These are phyloP conservation scores for Mycosphaerella sp. DNA, from an alignment of 2,329 filamentous ascomycete genomes.

Conservation along the genomic window DNA sequence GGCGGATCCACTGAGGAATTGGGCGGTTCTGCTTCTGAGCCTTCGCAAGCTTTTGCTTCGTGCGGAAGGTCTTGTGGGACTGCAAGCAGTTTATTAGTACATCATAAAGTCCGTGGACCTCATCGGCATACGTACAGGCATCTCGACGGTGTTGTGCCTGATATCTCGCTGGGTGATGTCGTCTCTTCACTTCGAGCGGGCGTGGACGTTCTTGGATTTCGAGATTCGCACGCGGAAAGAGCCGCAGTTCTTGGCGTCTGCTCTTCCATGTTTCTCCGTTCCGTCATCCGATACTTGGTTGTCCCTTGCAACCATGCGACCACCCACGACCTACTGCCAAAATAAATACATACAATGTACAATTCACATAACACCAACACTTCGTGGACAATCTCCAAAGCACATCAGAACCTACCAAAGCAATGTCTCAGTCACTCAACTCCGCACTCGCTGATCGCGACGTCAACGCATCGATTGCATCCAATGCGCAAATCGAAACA, in stretches of 20 bases:
- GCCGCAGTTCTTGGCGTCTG: neutral
- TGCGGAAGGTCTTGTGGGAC: constrained; percentile 99
- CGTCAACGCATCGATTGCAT: constrained; percentile 22
- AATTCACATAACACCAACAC: neutral
- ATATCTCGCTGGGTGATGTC: constrained; percentile 16
- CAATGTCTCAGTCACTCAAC: constrained; percentile 18
- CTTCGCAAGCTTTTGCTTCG: constrained; percentile 99
- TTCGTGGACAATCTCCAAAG: constrained; percentile 7
- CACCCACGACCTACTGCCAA: neutral
- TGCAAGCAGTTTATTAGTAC: constrained; percentile 39
- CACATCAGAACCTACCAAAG: neutral
- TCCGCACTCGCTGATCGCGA: constrained; percentile 25
- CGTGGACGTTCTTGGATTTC: constrained; percentile 29
- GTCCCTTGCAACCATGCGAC: neutral
- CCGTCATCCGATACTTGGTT: neutral
- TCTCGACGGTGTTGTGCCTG: constrained; percentile 27
- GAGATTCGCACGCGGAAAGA: no score
- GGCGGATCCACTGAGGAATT: constrained; percentile 99
- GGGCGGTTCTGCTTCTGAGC: constrained; percentile 99
- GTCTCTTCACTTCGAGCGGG: neutral
- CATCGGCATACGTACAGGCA: constrained; percentile 29
- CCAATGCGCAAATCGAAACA: constrained; percentile 7
- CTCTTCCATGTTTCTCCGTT: neutral
- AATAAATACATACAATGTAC: neutral
- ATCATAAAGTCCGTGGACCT: neutral